Evolutionary conservation across 495 filamentous ascomycete species (phyloP).

Genomic region (Cryomyces minteri): DNA sequence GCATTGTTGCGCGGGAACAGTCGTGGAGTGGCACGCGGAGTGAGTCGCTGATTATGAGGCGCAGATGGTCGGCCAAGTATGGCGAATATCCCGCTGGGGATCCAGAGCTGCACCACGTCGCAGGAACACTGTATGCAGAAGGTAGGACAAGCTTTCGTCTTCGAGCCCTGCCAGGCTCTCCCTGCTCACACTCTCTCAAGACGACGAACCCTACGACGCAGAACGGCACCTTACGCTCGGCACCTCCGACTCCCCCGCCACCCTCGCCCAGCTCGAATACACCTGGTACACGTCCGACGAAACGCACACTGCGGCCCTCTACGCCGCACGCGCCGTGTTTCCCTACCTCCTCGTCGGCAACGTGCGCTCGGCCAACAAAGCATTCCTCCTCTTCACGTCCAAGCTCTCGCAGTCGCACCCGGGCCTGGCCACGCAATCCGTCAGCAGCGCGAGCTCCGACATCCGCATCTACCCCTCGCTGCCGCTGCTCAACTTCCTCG

Average conservation of each 20-base stretch:
- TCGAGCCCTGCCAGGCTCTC: neutral
- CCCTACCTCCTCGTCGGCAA: conserved; percentile 86
- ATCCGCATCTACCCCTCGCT: conserved; percentile 69
- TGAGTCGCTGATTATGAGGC: neutral
- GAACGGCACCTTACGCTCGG: conserved; percentile 81
- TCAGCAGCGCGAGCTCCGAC: conserved; percentile 57
- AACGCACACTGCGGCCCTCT: conserved; percentile 73
- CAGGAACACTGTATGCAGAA: conserved; percentile 72
- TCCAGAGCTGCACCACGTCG: conserved; percentile 87
- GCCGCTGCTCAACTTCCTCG: conserved; percentile 85
- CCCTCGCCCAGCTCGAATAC: conserved; percentile 67
- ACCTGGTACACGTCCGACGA: conserved; percentile 85
- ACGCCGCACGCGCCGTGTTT: conserved; percentile 75
- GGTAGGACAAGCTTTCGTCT: conserved; percentile 21
- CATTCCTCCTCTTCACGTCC: conserved; percentile 61
- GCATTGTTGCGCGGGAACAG: neutral
- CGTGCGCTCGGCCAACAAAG: conserved; percentile 68
- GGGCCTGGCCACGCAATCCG: conserved; percentile 55
- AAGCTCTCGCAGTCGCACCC: conserved; percentile 50
- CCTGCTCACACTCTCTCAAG: conserved; percentile 18
- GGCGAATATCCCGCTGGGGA: conserved; percentile 86
- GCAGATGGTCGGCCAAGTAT: conserved; percentile 64
- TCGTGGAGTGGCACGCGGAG: neutral
- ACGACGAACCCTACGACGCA: conserved; percentile 79
- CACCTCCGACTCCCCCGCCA: conserved; percentile 71